phyloP scores from a whole-genome alignment of 768 basidiomycete species.

The Leccinum ochraceum region DNA sequence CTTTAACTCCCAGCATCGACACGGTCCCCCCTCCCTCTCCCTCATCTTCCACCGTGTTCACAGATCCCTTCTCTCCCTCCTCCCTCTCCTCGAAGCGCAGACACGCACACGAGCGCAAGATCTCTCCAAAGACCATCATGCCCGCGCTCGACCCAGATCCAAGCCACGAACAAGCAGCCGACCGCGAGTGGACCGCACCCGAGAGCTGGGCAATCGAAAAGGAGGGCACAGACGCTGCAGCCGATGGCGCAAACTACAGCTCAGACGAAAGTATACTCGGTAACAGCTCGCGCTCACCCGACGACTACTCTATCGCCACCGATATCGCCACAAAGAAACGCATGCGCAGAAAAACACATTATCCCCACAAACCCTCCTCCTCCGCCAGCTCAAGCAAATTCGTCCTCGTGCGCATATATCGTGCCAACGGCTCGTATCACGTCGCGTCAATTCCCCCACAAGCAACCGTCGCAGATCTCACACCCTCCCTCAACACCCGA shows the following conservation, averaged over 20 bases:
- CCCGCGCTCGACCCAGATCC: conserved; percentile 12
- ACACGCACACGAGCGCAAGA: conserved; percentile 35
- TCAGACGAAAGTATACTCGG: conserved; percentile 36
- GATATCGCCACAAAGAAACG: conserved; percentile 21
- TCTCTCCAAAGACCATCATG: conserved; percentile 49
- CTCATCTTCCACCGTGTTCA: conserved; percentile 32
- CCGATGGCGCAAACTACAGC: conserved; percentile 42
- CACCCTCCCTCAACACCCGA: conserved; percentile 59
- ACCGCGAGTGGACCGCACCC: conserved; percentile 62
- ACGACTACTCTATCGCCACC: conserved; percentile 14
- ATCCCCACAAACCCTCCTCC: conserved; percentile 19
- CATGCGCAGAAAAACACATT: conserved; percentile 27
- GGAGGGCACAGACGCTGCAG: conserved; percentile 40
- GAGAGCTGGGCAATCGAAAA: conserved; percentile 76
- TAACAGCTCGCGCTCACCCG: conserved; percentile 19
- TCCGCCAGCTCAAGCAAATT: conserved; percentile 20
- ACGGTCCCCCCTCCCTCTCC: conserved; percentile 42
- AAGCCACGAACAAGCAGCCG: conserved; percentile 21
- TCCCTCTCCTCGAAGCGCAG: conserved; percentile 24
- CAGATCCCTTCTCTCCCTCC: conserved; percentile 37
- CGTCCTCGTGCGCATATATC: conserved; percentile 76
- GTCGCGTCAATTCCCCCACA: conserved; percentile 62
- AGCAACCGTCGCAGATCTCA: conserved; percentile 70
- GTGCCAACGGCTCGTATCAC: conserved; percentile 70
- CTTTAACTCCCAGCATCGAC: conserved; percentile 37